Conservation (phyloP, 352 stramenopile species). For the Phytophthora sp. region DNA sequence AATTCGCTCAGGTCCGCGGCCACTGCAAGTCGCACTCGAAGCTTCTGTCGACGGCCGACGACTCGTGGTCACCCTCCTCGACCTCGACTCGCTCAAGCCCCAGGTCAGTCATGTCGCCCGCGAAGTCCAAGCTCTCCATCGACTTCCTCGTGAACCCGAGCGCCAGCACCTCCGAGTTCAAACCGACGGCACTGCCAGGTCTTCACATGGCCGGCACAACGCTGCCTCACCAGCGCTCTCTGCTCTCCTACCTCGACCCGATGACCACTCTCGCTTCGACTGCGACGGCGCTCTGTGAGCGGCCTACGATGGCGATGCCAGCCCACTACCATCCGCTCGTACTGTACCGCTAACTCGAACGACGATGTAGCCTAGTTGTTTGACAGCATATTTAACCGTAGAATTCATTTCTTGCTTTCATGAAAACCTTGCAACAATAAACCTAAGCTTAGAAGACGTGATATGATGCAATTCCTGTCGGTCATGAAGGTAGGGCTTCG, state of each 20-base stretch:
- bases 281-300: slow-evolving; percentile 6
- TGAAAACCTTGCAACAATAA: too few relatives aligned
- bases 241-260: slow-evolving; percentile 39
- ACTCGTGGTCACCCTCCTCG: slow-evolving; percentile 25
- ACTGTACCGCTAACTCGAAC: slow-evolving; percentile 25
- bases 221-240: slow-evolving; percentile 28
- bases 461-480: background rate
- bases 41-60: slow-evolving; percentile 31
- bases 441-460: too few relatives aligned
- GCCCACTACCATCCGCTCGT: slow-evolving; percentile 24
- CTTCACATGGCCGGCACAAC: slow-evolving; percentile 5
- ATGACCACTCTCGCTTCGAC: slow-evolving; percentile 22
- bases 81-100: background rate
- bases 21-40: slow-evolving; percentile 86
- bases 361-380: slow-evolving; percentile 1
- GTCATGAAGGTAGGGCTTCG: background rate
- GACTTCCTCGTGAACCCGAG: slow-evolving; percentile 59
- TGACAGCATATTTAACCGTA: slow-evolving; percentile 32
- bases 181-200: background rate
- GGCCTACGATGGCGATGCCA: slow-evolving; percentile 9
- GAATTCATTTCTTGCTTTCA: too few relatives aligned
- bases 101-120: slow-evolving; percentile 24
- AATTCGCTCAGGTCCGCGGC: slow-evolving; percentile 85
- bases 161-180: background rate
- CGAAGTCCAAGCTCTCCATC: slow-evolving; percentile 50